These are phyloP conservation scores for Aurantiochytrium sp. DNA, from an alignment of 108 stramenopile species.

Conservation along the genomic window DNA sequence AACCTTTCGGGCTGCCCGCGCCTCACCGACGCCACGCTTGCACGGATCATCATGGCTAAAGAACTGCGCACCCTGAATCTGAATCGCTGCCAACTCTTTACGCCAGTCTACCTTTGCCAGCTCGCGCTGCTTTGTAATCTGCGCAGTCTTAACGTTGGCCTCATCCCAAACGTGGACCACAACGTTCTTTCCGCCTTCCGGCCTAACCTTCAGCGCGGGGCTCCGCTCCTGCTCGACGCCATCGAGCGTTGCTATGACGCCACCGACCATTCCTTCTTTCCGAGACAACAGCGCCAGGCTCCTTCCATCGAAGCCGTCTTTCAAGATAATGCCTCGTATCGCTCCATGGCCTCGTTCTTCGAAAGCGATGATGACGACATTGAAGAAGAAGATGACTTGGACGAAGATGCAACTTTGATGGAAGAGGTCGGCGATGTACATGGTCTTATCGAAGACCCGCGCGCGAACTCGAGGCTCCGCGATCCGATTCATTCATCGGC, in stretches of 20 bases:
- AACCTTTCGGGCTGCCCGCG: not conserved
- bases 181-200: not conserved
- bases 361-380: not conserved
- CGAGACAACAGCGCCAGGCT: not conserved
- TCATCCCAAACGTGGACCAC: not conserved
- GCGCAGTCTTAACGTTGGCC: not conserved
- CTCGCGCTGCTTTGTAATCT: not conserved
- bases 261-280: not conserved
- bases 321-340: not conserved
- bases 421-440: not conserved
- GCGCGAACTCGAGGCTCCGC: not conserved
- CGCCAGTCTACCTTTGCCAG: not conserved
- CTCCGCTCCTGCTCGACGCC: not conserved
- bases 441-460: not conserved
- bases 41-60: not conserved
- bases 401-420: not conserved
- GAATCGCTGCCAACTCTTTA: constrained; percentile 1
- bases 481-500: too few species aligned
- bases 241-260: not conserved
- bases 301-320: not conserved
- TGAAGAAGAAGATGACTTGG: not conserved
- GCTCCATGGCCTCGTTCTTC: not conserved
- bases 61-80: not conserved
- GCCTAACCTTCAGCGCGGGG: not conserved
- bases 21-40: not conserved